These are phyloP conservation scores for Leccinum proximum DNA, from an alignment of 1,284 basidiomycete species.

Conservation along the genomic window DNA sequence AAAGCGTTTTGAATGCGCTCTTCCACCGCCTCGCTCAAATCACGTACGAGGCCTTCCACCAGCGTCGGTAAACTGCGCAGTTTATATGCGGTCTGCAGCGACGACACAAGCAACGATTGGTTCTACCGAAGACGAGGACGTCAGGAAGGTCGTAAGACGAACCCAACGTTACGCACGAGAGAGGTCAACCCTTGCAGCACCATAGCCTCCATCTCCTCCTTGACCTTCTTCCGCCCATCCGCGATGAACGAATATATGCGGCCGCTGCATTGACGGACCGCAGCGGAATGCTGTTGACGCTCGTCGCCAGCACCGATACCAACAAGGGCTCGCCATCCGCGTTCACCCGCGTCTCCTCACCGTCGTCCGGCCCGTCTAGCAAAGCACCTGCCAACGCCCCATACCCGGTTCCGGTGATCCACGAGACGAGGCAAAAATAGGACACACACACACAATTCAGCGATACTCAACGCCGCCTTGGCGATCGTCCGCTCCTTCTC, in stretches of 20 bases:
- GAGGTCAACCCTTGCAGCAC: conserved; percentile 73
- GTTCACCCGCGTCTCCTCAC: background rate
- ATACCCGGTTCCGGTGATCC: background rate
- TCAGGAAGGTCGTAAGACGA: conserved; percentile 1
- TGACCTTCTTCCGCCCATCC: conserved; percentile 64
- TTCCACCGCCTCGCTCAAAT: conserved; percentile 84
- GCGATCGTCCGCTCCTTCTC: conserved; percentile 85
- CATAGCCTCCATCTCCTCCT: conserved; percentile 86
- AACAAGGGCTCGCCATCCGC: conserved; percentile 10
- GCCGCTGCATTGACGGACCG: too few relatives aligned
- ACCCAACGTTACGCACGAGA: conserved; percentile 47
- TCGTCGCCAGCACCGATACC: conserved; percentile 1
- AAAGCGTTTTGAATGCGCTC: conserved; percentile 80
- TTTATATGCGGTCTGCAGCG: conserved; percentile 94
- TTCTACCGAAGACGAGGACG: conserved; percentile 49
- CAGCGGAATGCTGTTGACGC: conserved; percentile 26
- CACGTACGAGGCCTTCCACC: conserved; percentile 76
- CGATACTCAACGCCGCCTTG: conserved; percentile 88
- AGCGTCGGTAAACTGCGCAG: conserved; percentile 82
- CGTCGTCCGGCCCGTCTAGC: conserved; percentile 24
- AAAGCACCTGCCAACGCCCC: conserved; percentile 18
- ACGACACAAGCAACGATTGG: conserved; percentile 85
- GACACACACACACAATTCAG: conserved; percentile 79
- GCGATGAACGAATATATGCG: conserved; percentile 51
- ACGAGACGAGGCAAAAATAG: background rate